phyloP scores from a whole-genome alignment of 306 rosid species.

The Citrullus colocynthis region DNA sequence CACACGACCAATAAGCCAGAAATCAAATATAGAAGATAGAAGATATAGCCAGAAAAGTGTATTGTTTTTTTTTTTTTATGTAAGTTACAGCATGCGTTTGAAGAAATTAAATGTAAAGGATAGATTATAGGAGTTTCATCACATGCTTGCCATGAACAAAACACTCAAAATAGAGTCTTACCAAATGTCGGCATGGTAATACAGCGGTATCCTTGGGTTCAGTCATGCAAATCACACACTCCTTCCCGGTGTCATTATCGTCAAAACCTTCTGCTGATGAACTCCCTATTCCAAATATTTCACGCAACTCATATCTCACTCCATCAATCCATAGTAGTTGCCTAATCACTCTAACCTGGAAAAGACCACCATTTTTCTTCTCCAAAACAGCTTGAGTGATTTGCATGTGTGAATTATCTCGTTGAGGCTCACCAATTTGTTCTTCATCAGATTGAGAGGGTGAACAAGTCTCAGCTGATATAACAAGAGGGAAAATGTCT shows the following conservation, averaged over 20 bases:
- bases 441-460: slow-evolving; percentile 24
- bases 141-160: neutral
- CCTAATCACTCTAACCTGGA: slow-evolving; percentile 58
- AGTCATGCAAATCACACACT: slow-evolving; percentile 86
- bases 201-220: slow-evolving; percentile 83
- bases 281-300: slow-evolving; percentile 65
- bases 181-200: slow-evolving; percentile 90
- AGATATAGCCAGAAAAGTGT: neutral
- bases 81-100: neutral
- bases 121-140: neutral
- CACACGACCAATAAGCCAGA: neutral
- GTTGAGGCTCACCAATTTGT: slow-evolving; percentile 20
- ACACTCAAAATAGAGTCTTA: slow-evolving; percentile 21
- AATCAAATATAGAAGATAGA: neutral
- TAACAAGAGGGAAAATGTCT: slow-evolving; percentile 66
- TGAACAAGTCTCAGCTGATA: slow-evolving; percentile 57
- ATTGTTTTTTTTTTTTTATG: neutral
- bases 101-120: neutral
- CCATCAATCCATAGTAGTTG: slow-evolving; percentile 80
- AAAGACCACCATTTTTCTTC: slow-evolving; percentile 38
- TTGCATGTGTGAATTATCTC: slow-evolving; percentile 44
- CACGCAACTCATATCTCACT: slow-evolving; percentile 66
- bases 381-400: slow-evolving; percentile 70
- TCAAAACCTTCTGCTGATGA: slow-evolving; percentile 42
- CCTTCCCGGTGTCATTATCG: slow-evolving; percentile 60